Conservation (phyloP, 2,329 filamentous ascomycete species). For the Nemania serpens region DNA sequence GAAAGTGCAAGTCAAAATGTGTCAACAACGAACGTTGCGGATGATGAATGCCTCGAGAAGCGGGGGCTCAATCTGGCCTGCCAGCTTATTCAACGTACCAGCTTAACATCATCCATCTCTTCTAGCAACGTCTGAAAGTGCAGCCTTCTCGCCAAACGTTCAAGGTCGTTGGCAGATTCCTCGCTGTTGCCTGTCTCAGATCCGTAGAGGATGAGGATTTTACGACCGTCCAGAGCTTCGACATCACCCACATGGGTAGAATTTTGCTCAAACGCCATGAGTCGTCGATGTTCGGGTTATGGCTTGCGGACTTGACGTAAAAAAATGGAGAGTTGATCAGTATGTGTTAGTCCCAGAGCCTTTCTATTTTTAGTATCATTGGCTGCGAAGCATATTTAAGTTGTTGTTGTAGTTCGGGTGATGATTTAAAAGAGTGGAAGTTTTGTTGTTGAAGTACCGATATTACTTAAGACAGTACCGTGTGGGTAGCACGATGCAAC, state of each 20-base stretch:
- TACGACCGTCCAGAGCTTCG: slow-evolving; percentile 43
- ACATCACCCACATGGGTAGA: slow-evolving; percentile 33
- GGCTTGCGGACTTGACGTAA: neutral
- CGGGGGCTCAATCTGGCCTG: neutral
- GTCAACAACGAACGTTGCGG: neutral
- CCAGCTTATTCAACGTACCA: slow-evolving; percentile 61
- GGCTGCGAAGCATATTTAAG: too few species aligned
- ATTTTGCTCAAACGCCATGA: slow-evolving; percentile 31
- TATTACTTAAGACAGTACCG: too few species aligned
- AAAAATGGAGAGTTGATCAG: too few species aligned
- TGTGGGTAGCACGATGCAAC: too few species aligned
- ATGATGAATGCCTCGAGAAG: neutral
- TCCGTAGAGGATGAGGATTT: slow-evolving; percentile 79
- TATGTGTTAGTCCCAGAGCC: too few species aligned
- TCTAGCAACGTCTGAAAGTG: slow-evolving; percentile 77
- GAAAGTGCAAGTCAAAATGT: neutral
- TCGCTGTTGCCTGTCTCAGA: slow-evolving; percentile 95
- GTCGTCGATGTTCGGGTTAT: slow-evolving; percentile 3
- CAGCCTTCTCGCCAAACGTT: slow-evolving; percentile 72
- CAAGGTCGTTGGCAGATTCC: slow-evolving; percentile 86
- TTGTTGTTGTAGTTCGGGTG: too few species aligned
- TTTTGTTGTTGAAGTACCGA: too few species aligned
- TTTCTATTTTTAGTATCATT: too few species aligned
- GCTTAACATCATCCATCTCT: slow-evolving; percentile 75
- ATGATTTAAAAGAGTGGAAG: too few species aligned